phyloP scores from a whole-genome alignment of 73 alveolate species.

The Blepharisma japonicum region DNA sequence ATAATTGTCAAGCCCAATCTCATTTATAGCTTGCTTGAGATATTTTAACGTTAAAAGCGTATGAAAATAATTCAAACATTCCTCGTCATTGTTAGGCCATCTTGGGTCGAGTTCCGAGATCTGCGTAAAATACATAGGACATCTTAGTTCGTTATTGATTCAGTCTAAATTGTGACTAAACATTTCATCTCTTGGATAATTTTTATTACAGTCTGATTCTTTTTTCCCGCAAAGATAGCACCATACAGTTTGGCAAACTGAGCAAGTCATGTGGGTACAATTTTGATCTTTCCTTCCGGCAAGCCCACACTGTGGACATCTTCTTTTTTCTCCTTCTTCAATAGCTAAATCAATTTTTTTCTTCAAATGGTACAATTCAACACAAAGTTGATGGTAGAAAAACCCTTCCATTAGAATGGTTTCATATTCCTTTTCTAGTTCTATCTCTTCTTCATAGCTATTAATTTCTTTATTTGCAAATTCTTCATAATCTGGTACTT shows the following conservation, averaged over 20 bases:
- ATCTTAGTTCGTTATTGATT: constrained; percentile 1
- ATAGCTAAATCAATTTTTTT: constrained; percentile 20
- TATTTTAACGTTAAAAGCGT: background rate
- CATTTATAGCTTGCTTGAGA: constrained; percentile 17
- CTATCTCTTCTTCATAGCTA: background rate
- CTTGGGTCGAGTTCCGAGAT: constrained; percentile 31
- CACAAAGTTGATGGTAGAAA: constrained; percentile 27
- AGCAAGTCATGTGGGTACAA: constrained; percentile 53
- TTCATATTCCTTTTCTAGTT: background rate
- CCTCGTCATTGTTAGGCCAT: constrained; percentile 36
- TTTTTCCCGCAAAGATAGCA: constrained; percentile 45
- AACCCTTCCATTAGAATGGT: background rate
- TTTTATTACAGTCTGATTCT: constrained; percentile 27
- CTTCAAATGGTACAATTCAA: constrained; percentile 28
- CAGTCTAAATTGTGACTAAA: constrained; percentile 29
- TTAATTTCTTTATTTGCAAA: background rate
- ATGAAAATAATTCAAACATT: constrained; percentile 28
- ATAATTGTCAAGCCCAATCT: constrained; percentile 27
- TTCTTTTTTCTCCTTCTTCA: constrained; percentile 34
- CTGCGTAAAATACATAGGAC: constrained; percentile 44
- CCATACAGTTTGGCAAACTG: constrained; percentile 42
- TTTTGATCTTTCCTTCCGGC: constrained; percentile 44
- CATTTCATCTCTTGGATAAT: background rate
- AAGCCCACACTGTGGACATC: constrained; percentile 39
- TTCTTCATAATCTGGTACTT: background rate